Evolutionary conservation across 2,329 filamentous ascomycete species (phyloP).

Genomic region (Elsinoe fawcettii): DNA sequence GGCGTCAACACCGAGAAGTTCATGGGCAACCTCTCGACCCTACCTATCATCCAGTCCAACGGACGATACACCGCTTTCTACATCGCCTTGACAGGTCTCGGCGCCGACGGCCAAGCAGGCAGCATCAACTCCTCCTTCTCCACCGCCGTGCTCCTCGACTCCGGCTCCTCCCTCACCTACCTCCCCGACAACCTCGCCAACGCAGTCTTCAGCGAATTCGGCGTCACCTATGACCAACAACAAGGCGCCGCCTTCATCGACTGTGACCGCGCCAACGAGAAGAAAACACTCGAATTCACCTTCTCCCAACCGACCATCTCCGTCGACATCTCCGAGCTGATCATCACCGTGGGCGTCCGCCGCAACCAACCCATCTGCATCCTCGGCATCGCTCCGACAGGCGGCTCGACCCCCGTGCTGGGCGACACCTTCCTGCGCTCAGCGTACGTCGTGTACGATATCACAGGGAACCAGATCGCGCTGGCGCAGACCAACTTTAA

Average conservation of each 20-base stretch:
- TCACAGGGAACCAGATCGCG: conserved; percentile 53
- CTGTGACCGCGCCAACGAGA: conserved; percentile 44
- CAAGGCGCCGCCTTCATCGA: conserved; percentile 45
- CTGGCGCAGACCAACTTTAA: conserved; percentile 56
- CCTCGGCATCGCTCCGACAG: conserved; percentile 46
- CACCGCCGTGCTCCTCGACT: conserved; percentile 60
- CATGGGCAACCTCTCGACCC: conserved; percentile 52
- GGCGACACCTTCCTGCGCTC: conserved; percentile 57
- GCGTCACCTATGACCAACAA: conserved; percentile 35
- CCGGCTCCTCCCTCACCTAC: conserved; percentile 65
- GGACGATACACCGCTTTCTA: conserved; percentile 46
- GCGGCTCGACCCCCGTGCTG: conserved; percentile 42
- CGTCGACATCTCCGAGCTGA: conserved; percentile 49
- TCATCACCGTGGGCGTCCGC: conserved; percentile 42
- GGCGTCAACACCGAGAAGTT: conserved; percentile 74
- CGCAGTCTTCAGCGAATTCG: conserved; percentile 34
- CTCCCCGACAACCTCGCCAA: conserved; percentile 54
- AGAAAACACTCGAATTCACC: conserved; percentile 48
- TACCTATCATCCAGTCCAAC: conserved; percentile 49
- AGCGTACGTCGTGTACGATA: conserved; percentile 57
- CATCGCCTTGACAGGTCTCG: conserved; percentile 45
- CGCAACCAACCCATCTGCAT: conserved; percentile 39
- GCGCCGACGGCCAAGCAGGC: conserved; percentile 35
- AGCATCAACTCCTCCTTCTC: conserved; percentile 37
- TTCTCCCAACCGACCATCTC: conserved; percentile 50